A percentile compares a stretch with the other conserved stretches of the same genome.
Evolutionary conservation across 257 asterid species (phyloP).

Genomic region (Dorcoceras hygrometricum): DNA sequence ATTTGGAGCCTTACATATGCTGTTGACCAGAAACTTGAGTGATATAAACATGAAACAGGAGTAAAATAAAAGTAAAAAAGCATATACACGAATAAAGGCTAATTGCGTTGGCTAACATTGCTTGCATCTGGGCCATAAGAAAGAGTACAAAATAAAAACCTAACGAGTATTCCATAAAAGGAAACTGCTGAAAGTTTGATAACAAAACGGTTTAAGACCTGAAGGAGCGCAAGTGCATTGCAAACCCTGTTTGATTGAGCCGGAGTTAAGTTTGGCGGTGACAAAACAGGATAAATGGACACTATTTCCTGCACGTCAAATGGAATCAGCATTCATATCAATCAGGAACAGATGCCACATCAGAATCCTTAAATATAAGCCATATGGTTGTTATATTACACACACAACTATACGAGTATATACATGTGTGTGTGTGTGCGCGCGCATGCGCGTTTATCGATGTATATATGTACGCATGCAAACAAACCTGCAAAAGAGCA

Average conservation of each 20-base stretch:
- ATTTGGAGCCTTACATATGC: neutral
- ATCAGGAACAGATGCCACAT: slow-evolving; percentile 9
- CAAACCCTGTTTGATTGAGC: slow-evolving; percentile 92
- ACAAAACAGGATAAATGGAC: slow-evolving; percentile 86
- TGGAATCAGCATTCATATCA: slow-evolving; percentile 3
- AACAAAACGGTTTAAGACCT: slow-evolving; percentile 40
- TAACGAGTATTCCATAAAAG: neutral
- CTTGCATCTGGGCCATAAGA: neutral
- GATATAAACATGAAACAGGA: neutral
- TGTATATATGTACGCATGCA: neutral
- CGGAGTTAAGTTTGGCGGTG: slow-evolving; percentile 92
- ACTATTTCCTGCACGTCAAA: slow-evolving; percentile 76
- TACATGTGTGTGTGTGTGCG: no score
- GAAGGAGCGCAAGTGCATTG: slow-evolving; percentile 98
- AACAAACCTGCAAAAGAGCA: slow-evolving; percentile 78
- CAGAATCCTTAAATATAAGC: slow-evolving; percentile 12
- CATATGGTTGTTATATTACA: neutral
- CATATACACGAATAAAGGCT: neutral
- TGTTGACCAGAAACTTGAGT: neutral
- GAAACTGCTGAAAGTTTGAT: neutral
- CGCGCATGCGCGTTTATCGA: no score
- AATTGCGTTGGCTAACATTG: neutral
- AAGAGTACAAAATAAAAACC: neutral
- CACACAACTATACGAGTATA: no score
- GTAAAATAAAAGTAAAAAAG: no score